Base-by-base conservation (phyloP, 257 asterid species). In the Solanum acaule region DNA sequence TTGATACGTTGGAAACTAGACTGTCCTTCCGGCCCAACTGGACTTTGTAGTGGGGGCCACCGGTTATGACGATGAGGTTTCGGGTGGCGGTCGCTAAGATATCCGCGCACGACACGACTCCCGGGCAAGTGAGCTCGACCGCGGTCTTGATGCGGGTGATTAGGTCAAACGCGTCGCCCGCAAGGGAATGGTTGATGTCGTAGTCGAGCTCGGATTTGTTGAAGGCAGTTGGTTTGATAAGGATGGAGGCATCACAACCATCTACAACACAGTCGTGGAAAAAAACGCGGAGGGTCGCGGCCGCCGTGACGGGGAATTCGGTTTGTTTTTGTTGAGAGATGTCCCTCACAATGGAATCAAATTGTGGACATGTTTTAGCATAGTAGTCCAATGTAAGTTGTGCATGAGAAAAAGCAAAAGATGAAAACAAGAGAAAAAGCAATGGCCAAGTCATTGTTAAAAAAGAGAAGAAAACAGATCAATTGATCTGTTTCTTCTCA, bases 241-340 rank as follows among this genome's bases (percentile, higher is more conserved):
- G 96, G 87, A 96, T 77, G 88, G 99, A 95, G 65, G 96, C 96
- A 89, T 96, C 99, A 88, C 98, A 95, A 31, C 99, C 99, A 9
- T 93, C 98, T 1, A 94, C 97, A 25, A 93, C 76, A 89, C 99
- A 96, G 83, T 96, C 98, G 86, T 96, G 99, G 94, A 96, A 95
- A 92, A 96, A 96, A 33, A 95, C 84, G 77, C 98, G 98, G 87
- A 96, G 95, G 84, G 93, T 89, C 33, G 95, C 99, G 31, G 98
- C 98, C 8, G 98, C 98, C 1, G 98, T 93, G 77, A 93, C 89
- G 70, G 98, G 98, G 75, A 89, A 71, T 25, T 94, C 33, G 2
- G 93, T 87, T 89, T 96, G 99, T 86, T 96, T 96, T 71, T 93
- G 94, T 29, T 88, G 89, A 63, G 91, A 86, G 23, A 90, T 89